Evolutionary conservation across 768 basidiomycete genomes (phyloP), one percentile per base, ranked within the genome.

Genomic region (Trichaptum fuscoviolaceum): DNA sequence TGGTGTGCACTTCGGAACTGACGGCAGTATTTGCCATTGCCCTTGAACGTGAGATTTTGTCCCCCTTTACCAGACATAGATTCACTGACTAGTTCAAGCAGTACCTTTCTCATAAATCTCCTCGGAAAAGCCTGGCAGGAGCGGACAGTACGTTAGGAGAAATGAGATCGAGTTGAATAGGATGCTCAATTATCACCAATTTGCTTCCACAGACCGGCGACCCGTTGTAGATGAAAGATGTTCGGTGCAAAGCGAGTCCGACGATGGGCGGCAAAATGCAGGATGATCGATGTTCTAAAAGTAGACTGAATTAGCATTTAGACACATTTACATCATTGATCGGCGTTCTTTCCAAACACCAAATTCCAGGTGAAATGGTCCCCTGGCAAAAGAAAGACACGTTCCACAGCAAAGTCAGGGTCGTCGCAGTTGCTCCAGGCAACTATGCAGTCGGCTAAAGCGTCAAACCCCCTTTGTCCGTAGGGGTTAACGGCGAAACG

Each of bases 251-350:
- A 52, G 10, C 12, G 10, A 20, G 20, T 52, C 15, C 7, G 35
- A 3, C 12, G 42, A 52, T 30, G 30, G 30, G 30, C 30, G 30
- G 42, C 12, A 52, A 52, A 52, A 52, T 52, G 42, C 42, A 52
- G 42, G 10, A 12, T 52, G 12, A 2, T 15, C 20, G 42, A 15
- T 52, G 15, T 12, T 52, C 42, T 52, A 52, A 52, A 5, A 52
- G 15, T 52, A 52, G 42, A 52, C 42, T 52, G 42, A 52, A 52
- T 52, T 52, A 52, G 42, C 42, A 52, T 52, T 52, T 52, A 52
- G 42, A 52, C 42, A 52, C 42, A 15, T 36, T 7, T 52, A 52
- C 42, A 52, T 52, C 42, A 52, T 52, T 52, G 42, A 52, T 52
- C 42, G 42, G 42, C 10, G 42, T 52, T 20, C 15, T 52, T 52